Percentiles rank a stretch among this genome's conserved stretches.
These are phyloP conservation scores for Paraleonurus japonicus DNA, from an alignment of 257 asterid genomes.

Conservation along the genomic window DNA sequence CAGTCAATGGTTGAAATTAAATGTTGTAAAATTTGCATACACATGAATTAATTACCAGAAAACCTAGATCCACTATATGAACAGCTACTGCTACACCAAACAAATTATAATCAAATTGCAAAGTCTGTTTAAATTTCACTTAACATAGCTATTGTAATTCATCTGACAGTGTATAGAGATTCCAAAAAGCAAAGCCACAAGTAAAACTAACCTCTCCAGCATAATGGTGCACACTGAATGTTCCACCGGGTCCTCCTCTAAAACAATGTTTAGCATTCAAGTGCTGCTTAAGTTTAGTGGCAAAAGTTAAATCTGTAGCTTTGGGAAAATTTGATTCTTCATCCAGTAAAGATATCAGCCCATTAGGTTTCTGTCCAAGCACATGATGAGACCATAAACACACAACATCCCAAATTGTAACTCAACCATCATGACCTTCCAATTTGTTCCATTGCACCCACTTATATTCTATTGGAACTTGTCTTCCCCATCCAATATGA, in stretches of 20 bases:
- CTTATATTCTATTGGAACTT: neutral
- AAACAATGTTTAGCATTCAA: conserved; percentile 60
- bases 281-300: conserved; percentile 76
- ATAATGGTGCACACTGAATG: conserved; percentile 66
- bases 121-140: neutral
- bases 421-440: conserved; percentile 9
- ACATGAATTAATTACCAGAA: neutral
- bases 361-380: conserved; percentile 68
- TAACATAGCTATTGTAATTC: neutral
- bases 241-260: conserved; percentile 58
- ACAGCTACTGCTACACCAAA: neutral
- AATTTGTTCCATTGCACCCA: neutral
- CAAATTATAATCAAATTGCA: neutral
- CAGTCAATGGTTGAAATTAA: neutral
- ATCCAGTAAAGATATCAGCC: conserved; percentile 82
- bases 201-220: conserved; percentile 77
- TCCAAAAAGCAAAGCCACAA: conserved; percentile 14
- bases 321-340: conserved; percentile 77
- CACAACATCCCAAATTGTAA: conserved; percentile 3
- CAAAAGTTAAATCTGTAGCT: conserved; percentile 73
- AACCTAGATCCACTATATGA: neutral
- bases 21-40: neutral
- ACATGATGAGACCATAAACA: conserved; percentile 20
- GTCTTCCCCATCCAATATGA: neutral
- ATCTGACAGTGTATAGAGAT: conserved; percentile 14